Conservation (phyloP, 106 monocot genomes). For the Dendrobium catenatum region DNA sequence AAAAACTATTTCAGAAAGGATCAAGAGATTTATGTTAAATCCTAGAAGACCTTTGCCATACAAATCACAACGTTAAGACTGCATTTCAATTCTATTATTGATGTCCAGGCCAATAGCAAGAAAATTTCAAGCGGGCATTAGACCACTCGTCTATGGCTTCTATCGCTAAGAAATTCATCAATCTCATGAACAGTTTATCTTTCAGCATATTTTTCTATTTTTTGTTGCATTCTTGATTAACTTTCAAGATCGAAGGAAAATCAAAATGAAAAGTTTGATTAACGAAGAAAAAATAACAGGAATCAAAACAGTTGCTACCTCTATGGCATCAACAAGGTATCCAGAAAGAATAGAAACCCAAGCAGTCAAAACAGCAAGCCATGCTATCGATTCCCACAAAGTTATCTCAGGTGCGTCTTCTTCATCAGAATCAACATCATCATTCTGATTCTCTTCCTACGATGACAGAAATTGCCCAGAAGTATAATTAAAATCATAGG, state of each 20-base stretch:
- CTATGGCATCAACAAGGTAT: conserved; percentile 93
- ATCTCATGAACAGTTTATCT: neutral
- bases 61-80: neutral
- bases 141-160: neutral
- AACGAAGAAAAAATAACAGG: neutral
- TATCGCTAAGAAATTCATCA: neutral
- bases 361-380: conserved; percentile 81
- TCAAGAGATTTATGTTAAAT: neutral
- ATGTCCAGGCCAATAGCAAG: neutral
- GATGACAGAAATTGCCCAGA: neutral
- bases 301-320: conserved; percentile 36
- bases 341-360: conserved; percentile 91
- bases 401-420: conserved; percentile 69
- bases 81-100: neutral
- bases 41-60: neutral
- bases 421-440: conserved; percentile 30
- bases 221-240: neutral
- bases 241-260: neutral
- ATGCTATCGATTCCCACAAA: conserved; percentile 65
- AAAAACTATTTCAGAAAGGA: neutral
- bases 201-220: neutral
- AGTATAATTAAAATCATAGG: neutral
- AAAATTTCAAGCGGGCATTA: neutral
- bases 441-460: conserved; percentile 47
- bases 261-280: neutral